These are phyloP conservation scores for Eragrostis tef DNA, from an alignment of 202 grass and related monocot genomes.

Conservation along the genomic window DNA sequence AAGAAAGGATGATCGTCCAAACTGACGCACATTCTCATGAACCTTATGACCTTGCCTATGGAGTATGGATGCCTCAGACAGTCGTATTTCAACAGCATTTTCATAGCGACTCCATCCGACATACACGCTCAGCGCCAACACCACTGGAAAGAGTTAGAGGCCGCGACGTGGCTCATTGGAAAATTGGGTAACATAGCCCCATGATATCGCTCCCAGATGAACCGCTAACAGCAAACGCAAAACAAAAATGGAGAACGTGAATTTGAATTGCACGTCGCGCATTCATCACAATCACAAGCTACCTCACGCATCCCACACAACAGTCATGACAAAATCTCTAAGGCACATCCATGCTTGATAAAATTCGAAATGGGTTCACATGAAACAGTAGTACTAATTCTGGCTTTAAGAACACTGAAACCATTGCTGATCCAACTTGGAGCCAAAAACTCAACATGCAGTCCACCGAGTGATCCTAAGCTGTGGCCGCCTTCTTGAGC, in stretches of 20 bases:
- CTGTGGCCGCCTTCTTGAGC: constrained; percentile 60
- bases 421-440: constrained; percentile 30
- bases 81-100: no score
- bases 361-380: constrained; percentile 37
- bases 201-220: no score
- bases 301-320: constrained; percentile 14
- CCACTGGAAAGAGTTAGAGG: no score
- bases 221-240: neutral
- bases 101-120: no score
- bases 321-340: constrained; percentile 35
- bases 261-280: neutral
- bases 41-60: no score
- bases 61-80: no score
- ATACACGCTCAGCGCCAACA: no score
- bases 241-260: neutral
- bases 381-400: constrained; percentile 42
- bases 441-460: constrained; percentile 49
- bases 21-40: no score
- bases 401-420: constrained; percentile 41
- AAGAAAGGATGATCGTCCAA: no score
- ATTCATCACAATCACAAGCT: neutral
- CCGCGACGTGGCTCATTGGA: no score
- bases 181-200: no score
- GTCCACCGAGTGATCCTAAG: constrained; percentile 43
- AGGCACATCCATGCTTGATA: constrained; percentile 44